Evolutionary conservation across 371 early-diverging fungal species (phyloP).

Genomic region (Fennellomyces sp.): DNA sequence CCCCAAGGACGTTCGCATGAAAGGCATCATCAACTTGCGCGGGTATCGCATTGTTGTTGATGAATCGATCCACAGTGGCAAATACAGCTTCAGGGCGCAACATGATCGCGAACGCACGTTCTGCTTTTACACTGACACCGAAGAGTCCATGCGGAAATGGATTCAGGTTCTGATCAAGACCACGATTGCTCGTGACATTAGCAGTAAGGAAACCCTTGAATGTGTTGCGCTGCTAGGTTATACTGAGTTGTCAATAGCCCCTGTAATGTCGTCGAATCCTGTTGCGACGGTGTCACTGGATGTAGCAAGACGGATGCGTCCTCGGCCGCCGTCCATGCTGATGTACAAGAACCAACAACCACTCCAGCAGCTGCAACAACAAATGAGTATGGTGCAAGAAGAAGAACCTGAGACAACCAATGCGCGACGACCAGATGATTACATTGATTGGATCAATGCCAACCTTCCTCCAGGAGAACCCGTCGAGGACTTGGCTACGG

Average conservation of each 20-base stretch:
- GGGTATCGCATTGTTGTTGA: conserved; percentile 63
- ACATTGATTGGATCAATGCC: conserved; percentile 60
- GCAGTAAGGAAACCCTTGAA: too few relatives aligned
- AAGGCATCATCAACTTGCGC: conserved; percentile 59
- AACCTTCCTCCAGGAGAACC: conserved; percentile 42
- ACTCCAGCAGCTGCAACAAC: conserved; percentile 1
- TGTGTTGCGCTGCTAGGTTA: too few relatives aligned
- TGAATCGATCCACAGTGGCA: conserved; percentile 65
- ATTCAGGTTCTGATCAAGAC: conserved; percentile 73
- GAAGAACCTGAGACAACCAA: conserved; percentile 19
- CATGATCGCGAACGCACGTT: conserved; percentile 66
- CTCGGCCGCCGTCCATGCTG: conserved; percentile 66
- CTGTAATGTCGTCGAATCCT: conserved; percentile 71
- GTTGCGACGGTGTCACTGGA: conserved; percentile 65
- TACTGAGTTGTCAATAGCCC: conserved; percentile 50
- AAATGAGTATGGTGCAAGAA: conserved; percentile 31
- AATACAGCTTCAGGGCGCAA: conserved; percentile 74
- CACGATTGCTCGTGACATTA: conserved; percentile 65
- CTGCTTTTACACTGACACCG: conserved; percentile 67
- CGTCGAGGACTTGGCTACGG: conserved; percentile 43
- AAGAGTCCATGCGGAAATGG: conserved; percentile 61
- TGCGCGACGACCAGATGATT: conserved; percentile 23
- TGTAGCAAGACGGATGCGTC: conserved; percentile 64
- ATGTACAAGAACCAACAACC: conserved; percentile 39
- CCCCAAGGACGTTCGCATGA: conserved; percentile 62